Base-by-base conservation (phyloP, 2,329 filamentous ascomycete genomes). In the Mycosphaerella sp. region DNA sequence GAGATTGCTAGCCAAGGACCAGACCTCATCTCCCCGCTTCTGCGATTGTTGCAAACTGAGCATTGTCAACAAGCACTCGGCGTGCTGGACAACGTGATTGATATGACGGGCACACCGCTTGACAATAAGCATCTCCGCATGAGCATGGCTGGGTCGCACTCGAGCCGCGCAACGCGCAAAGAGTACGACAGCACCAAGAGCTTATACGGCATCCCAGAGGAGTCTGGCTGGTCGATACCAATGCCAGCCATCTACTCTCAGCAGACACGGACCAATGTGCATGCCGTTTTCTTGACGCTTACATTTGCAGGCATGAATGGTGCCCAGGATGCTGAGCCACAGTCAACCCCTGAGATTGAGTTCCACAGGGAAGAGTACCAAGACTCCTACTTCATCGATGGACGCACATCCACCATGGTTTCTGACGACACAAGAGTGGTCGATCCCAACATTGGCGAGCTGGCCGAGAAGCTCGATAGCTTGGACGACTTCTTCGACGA, bases 131-230 rank as follows among this genome's bases (percentile, higher is more conserved):
- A 97, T 67, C 75, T 98, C 55, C 84, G 93, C 39, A 98, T 98
- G 95, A 97, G 92, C 71, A 96, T 98, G 89, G 91, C 90, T 4
- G 86, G 88, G 10, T 85, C 87, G 1, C 89, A 90, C 2, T 93
- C 90, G 0, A 77, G 70, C 51, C 86, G 87, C 63, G 83, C 86
- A 0, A 86, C 93, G 47, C 85, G 89, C 46, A 97, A 96, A 68
- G 91, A 97, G 71, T 97, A 95, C 64, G 92, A 95, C 67, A 85
- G 88, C 21, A 95, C 89, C 0, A 87, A 95, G 69, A 96, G 90
- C 66, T 74, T 98, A 34, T 98, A 97, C 69, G 95, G 95, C 29
- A 97, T 98, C 55, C 93, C 93, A 0, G 92, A 97, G 68, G 85
- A 90, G 21, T 93, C 89, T 12, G 93, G 93, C 1, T 98, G 93